A percentile compares a stretch with the other conserved stretches of the same genome.
Conservation (phyloP, 2,329 filamentous ascomycete species). For the Diaporthe humulicola region DNA sequence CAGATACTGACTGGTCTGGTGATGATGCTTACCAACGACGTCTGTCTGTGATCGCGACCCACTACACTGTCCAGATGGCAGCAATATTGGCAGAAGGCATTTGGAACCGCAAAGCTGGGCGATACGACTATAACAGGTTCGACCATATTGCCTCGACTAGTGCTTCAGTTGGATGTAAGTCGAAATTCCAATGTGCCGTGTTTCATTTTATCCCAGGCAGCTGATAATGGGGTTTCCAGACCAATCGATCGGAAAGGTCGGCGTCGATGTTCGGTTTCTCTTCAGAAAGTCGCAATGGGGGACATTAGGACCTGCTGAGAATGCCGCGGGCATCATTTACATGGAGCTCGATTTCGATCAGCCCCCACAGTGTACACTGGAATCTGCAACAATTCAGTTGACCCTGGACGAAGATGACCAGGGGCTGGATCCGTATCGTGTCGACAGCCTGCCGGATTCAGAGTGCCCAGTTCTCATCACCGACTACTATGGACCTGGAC, state of each 20-base stretch:
- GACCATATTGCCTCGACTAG: not conserved
- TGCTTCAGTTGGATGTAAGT: constrained; percentile 14
- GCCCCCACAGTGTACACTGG: constrained; percentile 43
- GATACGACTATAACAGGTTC: constrained; percentile 14
- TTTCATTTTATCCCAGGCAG: too few species aligned
- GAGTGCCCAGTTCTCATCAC: constrained; percentile 1
- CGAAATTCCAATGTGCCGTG: not conserved
- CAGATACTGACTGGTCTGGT: not conserved
- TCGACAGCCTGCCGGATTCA: not conserved
- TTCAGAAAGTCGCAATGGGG: constrained; percentile 46
- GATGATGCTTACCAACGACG: not conserved
- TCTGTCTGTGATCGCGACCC: not conserved
- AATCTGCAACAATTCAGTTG: constrained; percentile 43
- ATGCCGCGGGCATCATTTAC: constrained; percentile 47
- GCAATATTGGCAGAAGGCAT: constrained; percentile 1
- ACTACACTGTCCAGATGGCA: not conserved
- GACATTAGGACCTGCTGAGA: constrained; percentile 40
- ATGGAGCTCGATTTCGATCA: constrained; percentile 47
- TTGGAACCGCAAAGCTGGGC: constrained; percentile 15
- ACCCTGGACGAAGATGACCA: constrained; percentile 46
- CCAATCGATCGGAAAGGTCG: constrained; percentile 12
- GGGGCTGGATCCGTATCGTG: constrained; percentile 40
- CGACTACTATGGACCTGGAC: constrained; percentile 11
- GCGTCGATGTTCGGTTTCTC: constrained; percentile 8
- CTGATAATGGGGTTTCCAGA: not conserved